Conservation (phyloP, 768 basidiomycete genomes). For the Naematelia aurantialba region DNA sequence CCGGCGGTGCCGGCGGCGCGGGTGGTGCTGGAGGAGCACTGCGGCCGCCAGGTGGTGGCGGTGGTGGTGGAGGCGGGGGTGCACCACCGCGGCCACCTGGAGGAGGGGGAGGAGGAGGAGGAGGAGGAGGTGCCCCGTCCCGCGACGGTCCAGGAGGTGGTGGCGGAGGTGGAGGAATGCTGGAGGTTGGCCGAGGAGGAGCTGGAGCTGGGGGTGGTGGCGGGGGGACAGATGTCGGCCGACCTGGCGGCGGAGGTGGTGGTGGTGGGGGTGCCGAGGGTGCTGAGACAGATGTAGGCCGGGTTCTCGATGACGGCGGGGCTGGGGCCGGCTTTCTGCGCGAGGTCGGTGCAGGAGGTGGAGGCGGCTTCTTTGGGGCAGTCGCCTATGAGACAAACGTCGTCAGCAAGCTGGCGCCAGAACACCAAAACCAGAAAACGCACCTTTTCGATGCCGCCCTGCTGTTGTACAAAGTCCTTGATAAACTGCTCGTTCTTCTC, state of each 20-base stretch:
- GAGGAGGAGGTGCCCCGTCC: constrained; percentile 41
- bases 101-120: constrained; percentile 40
- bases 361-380: constrained; percentile 51
- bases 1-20: constrained; percentile 54
- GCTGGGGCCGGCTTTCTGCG: constrained; percentile 50
- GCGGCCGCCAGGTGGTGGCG: constrained; percentile 23
- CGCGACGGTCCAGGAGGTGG: constrained; percentile 25
- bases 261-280: constrained; percentile 50
- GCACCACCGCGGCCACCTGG: constrained; percentile 18
- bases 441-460: constrained; percentile 50
- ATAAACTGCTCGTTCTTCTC: constrained; percentile 83
- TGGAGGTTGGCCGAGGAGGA: constrained; percentile 43
- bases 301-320: constrained; percentile 49
- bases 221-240: constrained; percentile 42
- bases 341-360: constrained; percentile 58
- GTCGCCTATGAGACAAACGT: constrained; percentile 29
- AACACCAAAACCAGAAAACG: constrained; percentile 8
- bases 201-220: constrained; percentile 37
- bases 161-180: constrained; percentile 32
- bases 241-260: constrained; percentile 45
- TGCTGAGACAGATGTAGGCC: constrained; percentile 27
- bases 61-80: constrained; percentile 33
- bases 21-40: constrained; percentile 40
- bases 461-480: constrained; percentile 68
- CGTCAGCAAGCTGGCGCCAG: neutral